Base-by-base conservation (phyloP, 768 basidiomycete species). In the Macrolepiota fuliginosa region DNA sequence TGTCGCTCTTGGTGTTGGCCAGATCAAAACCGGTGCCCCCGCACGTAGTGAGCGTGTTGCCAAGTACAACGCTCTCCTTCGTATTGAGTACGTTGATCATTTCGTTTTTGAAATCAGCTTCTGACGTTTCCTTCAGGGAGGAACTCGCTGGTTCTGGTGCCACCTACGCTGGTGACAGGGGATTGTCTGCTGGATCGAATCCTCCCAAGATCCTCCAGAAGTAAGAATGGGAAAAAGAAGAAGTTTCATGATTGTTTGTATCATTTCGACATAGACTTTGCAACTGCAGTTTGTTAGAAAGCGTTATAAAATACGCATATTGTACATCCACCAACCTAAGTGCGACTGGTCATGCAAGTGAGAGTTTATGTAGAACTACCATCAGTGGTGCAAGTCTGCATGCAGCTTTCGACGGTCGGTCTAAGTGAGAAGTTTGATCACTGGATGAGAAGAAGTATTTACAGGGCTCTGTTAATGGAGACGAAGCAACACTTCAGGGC, bases 11-110 rank as follows among this genome's bases (percentile, higher is more conserved):
- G 89, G 90, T 65, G 84, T 83, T 63, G 95, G 95, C 65, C 91
- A 96, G 78, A 97, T 98, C 84, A 98, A 99, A 89, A 97, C 96
- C 51, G 96, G 96, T 79, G 96, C 96, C 45, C 96, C 96, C 37
- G 94, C 94, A 63, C 86, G 96, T 65, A 91, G 88, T 69, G 97
- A 98, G 81, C 96, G 97, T 80, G 91, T 98, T 29, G 94, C 93
- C 70, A 96, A 96, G 78, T 94, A 94, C 84, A 96, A 96, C 72
- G 80, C 84, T 36, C 79, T 97, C 58, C 83, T 97, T 72, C 91
- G 94, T 69, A 96, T 96, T 64, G 92, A 94, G 88, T 94, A 76
- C 72, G 90, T 37, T 15, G 19, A 25, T 4, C 24, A 37, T 27
- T 61, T 58, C 42, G 15, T n/a, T 46, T 49, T 24, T n/a, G 42